phyloP scores from a whole-genome alignment of 164 flowering plant species.

The Akebia trifoliata region DNA sequence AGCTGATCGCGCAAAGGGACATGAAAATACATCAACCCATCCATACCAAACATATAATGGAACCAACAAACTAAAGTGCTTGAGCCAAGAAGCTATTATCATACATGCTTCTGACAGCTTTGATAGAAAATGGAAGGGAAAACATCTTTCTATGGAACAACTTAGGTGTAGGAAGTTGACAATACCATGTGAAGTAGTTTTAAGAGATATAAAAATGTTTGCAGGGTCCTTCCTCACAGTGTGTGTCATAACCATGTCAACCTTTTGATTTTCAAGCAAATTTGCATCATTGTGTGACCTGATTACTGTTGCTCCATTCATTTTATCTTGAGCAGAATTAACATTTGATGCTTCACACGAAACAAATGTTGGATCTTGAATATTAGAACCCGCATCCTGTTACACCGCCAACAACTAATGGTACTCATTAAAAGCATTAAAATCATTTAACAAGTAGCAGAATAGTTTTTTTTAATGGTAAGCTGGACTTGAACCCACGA shows the following conservation, averaged over 20 bases:
- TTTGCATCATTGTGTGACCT: conserved; percentile 21
- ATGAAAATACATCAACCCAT: no score
- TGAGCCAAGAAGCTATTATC: neutral
- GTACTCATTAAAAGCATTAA: neutral
- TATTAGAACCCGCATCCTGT: conserved; percentile 33
- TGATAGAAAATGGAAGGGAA: neutral
- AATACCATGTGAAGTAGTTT: conserved; percentile 37
- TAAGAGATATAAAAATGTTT: conserved; percentile 23
- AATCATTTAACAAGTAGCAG: neutral
- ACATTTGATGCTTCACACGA: conserved; percentile 18
- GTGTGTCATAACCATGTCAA: conserved; percentile 20
- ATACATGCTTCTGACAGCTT: neutral
- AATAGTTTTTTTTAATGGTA: neutral
- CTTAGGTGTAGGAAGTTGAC: conserved; percentile 5
- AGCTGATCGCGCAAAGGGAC: no score
- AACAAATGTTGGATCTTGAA: conserved; percentile 21
- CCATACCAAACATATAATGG: neutral
- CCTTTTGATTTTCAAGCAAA: conserved; percentile 22
- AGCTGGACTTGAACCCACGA: no score
- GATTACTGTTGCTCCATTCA: conserved; percentile 15
- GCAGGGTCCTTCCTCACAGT: conserved; percentile 26
- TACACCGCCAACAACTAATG: conserved; percentile 13
- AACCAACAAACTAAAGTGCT: neutral
- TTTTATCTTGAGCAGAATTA: conserved; percentile 22
- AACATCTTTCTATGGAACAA: neutral